phyloP scores from a whole-genome alignment of 257 asterid species.

The Datura wrightii region DNA sequence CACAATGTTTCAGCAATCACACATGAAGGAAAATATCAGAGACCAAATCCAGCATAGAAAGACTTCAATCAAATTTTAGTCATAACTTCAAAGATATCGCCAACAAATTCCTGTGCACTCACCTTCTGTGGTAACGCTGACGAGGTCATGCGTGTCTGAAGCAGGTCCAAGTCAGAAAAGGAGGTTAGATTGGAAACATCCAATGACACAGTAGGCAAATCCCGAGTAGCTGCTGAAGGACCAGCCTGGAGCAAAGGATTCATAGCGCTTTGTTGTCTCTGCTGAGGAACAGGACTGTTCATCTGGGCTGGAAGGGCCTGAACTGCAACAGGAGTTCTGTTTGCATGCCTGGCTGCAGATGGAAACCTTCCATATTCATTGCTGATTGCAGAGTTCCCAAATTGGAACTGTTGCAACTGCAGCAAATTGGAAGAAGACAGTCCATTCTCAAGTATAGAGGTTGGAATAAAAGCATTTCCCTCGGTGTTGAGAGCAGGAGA shows the following conservation, averaged over 20 bases:
- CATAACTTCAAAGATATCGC: background rate
- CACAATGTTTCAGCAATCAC: conserved; percentile 1
- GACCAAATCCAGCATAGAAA: background rate
- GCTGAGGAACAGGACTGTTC: conserved; percentile 45
- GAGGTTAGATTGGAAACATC: conserved; percentile 32
- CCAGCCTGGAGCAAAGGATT: conserved; percentile 34
- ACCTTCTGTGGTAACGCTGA: conserved; percentile 46
- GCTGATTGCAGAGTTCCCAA: conserved; percentile 43
- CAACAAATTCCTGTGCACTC: conserved; percentile 39
- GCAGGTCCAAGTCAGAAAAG: conserved; percentile 39
- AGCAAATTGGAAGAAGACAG: conserved; percentile 41
- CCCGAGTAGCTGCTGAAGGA: conserved; percentile 49
- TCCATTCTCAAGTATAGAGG: conserved; percentile 44
- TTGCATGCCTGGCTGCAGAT: conserved; percentile 47
- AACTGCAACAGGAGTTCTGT: conserved; percentile 58
- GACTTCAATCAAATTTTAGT: background rate
- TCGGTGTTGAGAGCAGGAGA: conserved; percentile 40
- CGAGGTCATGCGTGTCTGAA: conserved; percentile 44
- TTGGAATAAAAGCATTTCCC: conserved; percentile 44
- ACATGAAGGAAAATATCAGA: background rate
- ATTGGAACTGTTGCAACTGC: conserved; percentile 55
- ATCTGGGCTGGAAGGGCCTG: conserved; percentile 75
- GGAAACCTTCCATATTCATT: conserved; percentile 58
- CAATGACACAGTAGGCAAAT: conserved; percentile 42
- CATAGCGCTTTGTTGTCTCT: conserved; percentile 41